These are phyloP conservation scores for Conringia planisiliqua DNA, from an alignment of 345 rosid species.

Conservation along the genomic window DNA sequence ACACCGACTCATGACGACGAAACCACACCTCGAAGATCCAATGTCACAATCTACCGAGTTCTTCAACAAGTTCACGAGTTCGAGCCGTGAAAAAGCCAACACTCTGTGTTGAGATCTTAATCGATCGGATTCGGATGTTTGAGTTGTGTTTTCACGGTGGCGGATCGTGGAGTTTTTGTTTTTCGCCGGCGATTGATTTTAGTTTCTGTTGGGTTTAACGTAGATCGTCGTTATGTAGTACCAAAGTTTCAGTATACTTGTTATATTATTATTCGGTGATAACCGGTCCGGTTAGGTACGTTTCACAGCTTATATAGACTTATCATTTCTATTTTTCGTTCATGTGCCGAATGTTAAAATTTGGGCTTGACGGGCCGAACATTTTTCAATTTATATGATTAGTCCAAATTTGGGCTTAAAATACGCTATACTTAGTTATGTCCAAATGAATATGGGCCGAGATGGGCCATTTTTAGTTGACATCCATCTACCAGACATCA, in stretches of 20 bases:
- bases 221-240: constrained; percentile 11
- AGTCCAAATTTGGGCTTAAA: background rate
- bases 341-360: background rate
- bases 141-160: background rate
- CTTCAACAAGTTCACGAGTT: constrained; percentile 28
- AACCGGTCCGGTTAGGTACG: constrained; percentile 11
- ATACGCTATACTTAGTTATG: background rate
- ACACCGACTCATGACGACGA: constrained; percentile 20
- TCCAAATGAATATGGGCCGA: background rate
- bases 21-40: constrained; percentile 26
- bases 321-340: background rate
- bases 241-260: constrained; percentile 27
- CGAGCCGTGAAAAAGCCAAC: background rate
- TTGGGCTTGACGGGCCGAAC: background rate
- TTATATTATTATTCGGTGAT: constrained; percentile 9
- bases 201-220: constrained; percentile 9
- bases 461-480: background rate
- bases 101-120: background rate
- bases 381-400: background rate
- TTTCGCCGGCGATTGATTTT: constrained; percentile 9
- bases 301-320: constrained; percentile 9
- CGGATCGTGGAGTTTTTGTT: background rate
- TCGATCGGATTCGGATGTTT: background rate
- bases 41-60: constrained; percentile 22
- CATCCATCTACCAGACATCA: background rate